These are phyloP conservation scores for Fusarium newnesense DNA, from an alignment of 2,329 filamentous ascomycete species.

Conservation along the genomic window DNA sequence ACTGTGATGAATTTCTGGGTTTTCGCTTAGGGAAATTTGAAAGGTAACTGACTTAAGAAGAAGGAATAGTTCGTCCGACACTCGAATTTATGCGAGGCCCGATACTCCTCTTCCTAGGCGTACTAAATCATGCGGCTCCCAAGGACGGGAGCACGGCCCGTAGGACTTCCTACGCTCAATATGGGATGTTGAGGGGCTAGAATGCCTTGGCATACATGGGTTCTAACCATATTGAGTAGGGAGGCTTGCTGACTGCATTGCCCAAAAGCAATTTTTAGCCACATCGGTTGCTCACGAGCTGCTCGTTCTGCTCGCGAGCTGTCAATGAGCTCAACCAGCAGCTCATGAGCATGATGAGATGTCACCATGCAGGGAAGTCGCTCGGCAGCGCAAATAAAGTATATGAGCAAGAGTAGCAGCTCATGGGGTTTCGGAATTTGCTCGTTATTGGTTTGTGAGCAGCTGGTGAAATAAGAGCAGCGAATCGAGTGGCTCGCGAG, in stretches of 20 bases:
- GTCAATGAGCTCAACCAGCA: background rate
- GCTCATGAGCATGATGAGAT: background rate
- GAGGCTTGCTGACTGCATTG: background rate
- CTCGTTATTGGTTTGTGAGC: background rate
- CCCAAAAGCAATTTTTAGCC: background rate
- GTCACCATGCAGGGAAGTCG: accelerated
- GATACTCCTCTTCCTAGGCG: no score
- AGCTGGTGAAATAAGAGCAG: background rate
- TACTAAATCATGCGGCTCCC: no score
- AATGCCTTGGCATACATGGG: no score
- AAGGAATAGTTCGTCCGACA: no score
- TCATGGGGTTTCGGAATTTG: no score
- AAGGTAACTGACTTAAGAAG: no score
- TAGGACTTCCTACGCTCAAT: no score
- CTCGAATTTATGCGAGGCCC: no score
- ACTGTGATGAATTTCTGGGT: no score
- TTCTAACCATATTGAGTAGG: background rate
- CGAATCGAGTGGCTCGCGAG: background rate
- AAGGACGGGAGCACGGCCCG: no score
- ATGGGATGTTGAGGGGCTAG: no score
- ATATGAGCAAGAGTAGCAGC: background rate
- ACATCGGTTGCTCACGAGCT: background rate
- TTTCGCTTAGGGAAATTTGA: no score
- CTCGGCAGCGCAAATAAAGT: background rate
- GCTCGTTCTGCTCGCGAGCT: background rate